Conservation (phyloP, 129 eudicot genomes). For the Flaveria robusta region DNA sequence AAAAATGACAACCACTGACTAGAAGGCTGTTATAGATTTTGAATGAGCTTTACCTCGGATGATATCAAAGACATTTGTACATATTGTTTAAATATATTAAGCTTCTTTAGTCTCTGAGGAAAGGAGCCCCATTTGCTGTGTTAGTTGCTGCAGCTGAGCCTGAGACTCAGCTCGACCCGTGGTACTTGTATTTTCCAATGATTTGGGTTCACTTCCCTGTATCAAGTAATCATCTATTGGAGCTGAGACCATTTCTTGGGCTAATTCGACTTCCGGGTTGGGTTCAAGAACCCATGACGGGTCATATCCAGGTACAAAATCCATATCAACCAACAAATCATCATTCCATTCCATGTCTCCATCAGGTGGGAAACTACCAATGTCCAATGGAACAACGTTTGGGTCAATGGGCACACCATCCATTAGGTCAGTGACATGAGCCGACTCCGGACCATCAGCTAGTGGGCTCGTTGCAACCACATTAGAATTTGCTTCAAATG, state of each 20-base stretch:
- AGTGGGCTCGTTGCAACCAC: constrained; percentile 14
- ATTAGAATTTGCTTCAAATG: constrained; percentile 17
- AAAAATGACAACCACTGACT: constrained; percentile 4
- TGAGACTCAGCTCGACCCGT: background rate
- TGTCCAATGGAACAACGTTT: constrained; percentile 32
- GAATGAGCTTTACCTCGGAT: constrained; percentile 7
- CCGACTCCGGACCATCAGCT: constrained; percentile 9
- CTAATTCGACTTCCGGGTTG: constrained; percentile 29
- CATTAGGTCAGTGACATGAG: constrained; percentile 27
- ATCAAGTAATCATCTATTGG: constrained; percentile 23
- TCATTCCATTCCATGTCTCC: constrained; percentile 31
- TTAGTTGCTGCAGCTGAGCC: constrained; percentile 49
- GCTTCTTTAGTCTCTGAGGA: constrained; percentile 39
- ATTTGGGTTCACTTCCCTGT: constrained; percentile 34
- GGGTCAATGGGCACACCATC: constrained; percentile 38
- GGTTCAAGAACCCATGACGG: constrained; percentile 62
- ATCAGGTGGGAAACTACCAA: constrained; percentile 39
- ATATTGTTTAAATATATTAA: constrained; percentile 18
- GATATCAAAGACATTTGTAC: constrained; percentile 31
- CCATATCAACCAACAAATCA: constrained; percentile 39
- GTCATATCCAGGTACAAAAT: constrained; percentile 56
- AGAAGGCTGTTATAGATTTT: constrained; percentile 13
- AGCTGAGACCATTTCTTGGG: constrained; percentile 11
- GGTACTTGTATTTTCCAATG: constrained; percentile 21
- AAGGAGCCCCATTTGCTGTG: constrained; percentile 77